Evolutionary conservation across 2,329 filamentous ascomycete species (phyloP).

Genomic region (Curvularia sp.): DNA sequence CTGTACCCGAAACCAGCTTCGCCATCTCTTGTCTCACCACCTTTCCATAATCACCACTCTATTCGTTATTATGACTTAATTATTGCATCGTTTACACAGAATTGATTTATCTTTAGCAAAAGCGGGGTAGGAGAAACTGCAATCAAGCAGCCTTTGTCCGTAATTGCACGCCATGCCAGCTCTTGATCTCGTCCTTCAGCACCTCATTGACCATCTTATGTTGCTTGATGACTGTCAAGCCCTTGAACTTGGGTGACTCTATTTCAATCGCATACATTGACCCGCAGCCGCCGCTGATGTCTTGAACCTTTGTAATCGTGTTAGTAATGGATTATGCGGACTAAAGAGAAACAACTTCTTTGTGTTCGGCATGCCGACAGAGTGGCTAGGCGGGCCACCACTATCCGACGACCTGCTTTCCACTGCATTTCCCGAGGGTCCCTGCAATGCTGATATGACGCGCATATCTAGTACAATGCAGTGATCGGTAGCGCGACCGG

Average conservation of each 20-base stretch:
- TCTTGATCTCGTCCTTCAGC: constrained; percentile 76
- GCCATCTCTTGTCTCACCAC: background rate
- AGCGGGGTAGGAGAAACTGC: background rate
- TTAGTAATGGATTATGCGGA: constrained; percentile 20
- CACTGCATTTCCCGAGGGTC: constrained; percentile 2
- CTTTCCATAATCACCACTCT: background rate
- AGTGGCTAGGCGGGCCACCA: background rate
- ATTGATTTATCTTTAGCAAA: background rate
- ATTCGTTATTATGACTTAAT: background rate
- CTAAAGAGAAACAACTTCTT: background rate
- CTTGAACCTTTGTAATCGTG: constrained; percentile 66
- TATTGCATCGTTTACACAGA: background rate
- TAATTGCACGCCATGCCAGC: constrained; percentile 84
- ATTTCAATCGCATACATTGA: constrained; percentile 89
- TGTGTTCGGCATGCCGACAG: constrained; percentile 2
- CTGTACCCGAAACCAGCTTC: too few species aligned
- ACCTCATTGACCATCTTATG: constrained; percentile 80
- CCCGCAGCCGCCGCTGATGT: constrained; percentile 83
- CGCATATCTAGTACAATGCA: constrained; percentile 18
- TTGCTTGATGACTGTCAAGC: constrained; percentile 77
- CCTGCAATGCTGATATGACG: constrained; percentile 18
- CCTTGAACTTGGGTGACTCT: constrained; percentile 73
- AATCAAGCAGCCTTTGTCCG: constrained; percentile 65
- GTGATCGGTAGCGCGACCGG: constrained; percentile 22
- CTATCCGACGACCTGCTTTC: background rate